Base-by-base conservation (phyloP, 176 grass and related monocot genomes). In the Zoysia japonica region DNA sequence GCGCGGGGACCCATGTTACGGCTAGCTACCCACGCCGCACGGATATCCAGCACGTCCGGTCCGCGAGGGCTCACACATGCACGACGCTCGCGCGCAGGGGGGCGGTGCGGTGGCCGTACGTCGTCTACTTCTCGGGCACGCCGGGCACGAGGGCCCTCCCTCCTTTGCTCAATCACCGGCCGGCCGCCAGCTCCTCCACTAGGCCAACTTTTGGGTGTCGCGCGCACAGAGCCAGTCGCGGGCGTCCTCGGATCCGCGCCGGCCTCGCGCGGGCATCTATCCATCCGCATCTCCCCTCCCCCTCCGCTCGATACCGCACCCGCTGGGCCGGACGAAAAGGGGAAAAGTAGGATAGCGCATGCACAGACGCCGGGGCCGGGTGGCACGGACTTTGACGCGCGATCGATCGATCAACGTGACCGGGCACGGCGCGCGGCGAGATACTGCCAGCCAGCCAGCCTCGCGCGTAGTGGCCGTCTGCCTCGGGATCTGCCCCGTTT, bases 401-500 rank as follows among this genome's bases (percentile, higher is more conserved):
- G 16, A 15, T n/a, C 59, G 36, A 61, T 20, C 15, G 38, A 15
- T n/a, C 59, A 61, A 61, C 59, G 59, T 61, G 59, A 42, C 15
- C 55, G 14, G 1, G 3, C 14, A 4, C 0, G 13, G 11, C 13
- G 28, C 1, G 15, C 13, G 3, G 51, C 51, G 11, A 54, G 11
- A 45, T 45, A 45, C 43, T 0, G 28, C 28, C 28, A 28, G 28
- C 28, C 28, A 28, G 28, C 28, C 28, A 28, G 28, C 28, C 28
- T 28, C 28, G 28, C 28, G 28, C 28, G 28, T 28, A 28, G 28
- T 28, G 28, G 41, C 70, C 1, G n/a, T 35, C 0, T 4, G 35
- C 79, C 80, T 88, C 80, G 68, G 85, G 86, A 88, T 78, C 61
- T 56, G 47, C 70, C 72, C 47, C 41, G 67, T 78, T 78, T 85